Evolutionary conservation across 2,329 filamentous ascomycete genomes (phyloP).

Genomic region (Fusarium scirpi): DNA sequence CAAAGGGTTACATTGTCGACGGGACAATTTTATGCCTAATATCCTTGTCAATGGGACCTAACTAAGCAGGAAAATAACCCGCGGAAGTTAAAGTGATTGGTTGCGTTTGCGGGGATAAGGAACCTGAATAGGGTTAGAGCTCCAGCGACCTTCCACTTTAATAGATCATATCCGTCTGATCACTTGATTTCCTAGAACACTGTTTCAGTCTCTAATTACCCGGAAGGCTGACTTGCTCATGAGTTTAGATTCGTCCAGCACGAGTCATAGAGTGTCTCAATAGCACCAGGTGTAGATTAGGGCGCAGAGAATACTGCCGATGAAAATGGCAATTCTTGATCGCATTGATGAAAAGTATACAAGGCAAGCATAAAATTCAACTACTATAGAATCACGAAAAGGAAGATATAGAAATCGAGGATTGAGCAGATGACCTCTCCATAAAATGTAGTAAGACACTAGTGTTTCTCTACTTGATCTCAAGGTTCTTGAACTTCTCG

Average conservation of each 20-base stretch:
- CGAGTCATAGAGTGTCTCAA: neutral
- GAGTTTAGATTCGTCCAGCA: neutral
- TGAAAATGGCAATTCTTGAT: neutral
- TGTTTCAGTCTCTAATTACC: neutral
- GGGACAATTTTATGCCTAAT: neutral
- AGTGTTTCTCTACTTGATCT: too few relatives aligned
- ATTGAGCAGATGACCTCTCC: too few relatives aligned
- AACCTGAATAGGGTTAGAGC: neutral
- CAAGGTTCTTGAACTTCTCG: too few relatives aligned
- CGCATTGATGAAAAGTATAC: neutral
- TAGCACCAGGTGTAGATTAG: too few relatives aligned
- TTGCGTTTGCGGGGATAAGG: neutral
- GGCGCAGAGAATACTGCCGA: neutral
- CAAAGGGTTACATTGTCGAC: constrained; percentile 13
- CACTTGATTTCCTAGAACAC: neutral
- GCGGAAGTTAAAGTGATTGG: neutral
- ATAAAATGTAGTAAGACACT: too few relatives aligned
- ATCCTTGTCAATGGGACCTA: neutral
- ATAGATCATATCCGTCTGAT: neutral
- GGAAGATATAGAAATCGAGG: too few relatives aligned
- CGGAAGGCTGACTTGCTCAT: neutral
- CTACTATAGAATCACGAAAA: too few relatives aligned
- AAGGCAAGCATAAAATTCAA: too few relatives aligned
- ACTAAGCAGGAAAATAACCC: neutral
- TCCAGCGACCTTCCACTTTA: neutral